These are phyloP conservation scores for Boletus subcaerulescens DNA, from an alignment of 768 basidiomycete genomes.

Conservation along the genomic window DNA sequence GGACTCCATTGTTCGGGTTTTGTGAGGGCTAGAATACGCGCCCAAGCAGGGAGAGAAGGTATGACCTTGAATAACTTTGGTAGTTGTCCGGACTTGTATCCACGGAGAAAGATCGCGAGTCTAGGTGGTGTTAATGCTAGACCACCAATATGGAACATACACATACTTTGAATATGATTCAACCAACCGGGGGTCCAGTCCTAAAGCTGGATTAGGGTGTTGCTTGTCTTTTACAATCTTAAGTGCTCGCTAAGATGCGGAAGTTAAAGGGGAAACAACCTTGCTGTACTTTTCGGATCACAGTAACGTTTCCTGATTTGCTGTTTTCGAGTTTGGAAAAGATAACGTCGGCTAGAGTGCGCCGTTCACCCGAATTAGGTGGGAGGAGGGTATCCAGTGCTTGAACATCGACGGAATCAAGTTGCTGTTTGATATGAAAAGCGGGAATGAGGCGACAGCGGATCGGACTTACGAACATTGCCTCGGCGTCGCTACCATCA, in stretches of 20 bases:
- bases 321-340: constrained; percentile 84
- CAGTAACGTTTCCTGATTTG: constrained; percentile 50
- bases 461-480: constrained; percentile 51
- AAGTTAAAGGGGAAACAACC: constrained; percentile 32
- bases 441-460: constrained; percentile 1
- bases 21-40: constrained; percentile 90
- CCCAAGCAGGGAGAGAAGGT: constrained; percentile 94
- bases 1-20: constrained; percentile 93
- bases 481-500: constrained; percentile 46
- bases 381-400: constrained; percentile 82
- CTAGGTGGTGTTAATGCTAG: constrained; percentile 39
- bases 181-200: constrained; percentile 88
- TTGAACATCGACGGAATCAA: constrained; percentile 87
- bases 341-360: constrained; percentile 95
- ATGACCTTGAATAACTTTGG: constrained; percentile 99
- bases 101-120: constrained; percentile 78
- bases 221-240: constrained; percentile 38
- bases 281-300: constrained; percentile 60
- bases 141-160: neutral
- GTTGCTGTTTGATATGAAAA: constrained; percentile 51
- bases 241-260: neutral
- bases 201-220: constrained; percentile 77
- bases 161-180: constrained; percentile 90
- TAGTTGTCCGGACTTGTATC: constrained; percentile 90
- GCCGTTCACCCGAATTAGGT: constrained; percentile 67